phyloP scores from a whole-genome alignment of 176 grass and related monocot genomes.

The Elaeis guineensis region DNA sequence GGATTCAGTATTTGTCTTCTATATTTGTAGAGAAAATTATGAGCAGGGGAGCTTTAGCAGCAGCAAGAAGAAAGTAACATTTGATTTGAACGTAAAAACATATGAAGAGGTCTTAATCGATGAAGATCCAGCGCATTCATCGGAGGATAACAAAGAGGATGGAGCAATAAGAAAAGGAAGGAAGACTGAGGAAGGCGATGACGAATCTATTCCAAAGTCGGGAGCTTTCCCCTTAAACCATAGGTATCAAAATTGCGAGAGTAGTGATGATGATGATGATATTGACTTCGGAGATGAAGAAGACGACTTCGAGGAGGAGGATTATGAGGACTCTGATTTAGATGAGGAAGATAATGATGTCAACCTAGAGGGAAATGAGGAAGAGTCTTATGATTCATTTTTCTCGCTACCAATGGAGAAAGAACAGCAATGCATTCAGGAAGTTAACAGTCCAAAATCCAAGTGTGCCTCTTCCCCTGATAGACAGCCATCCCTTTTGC shows the following conservation, averaged over 20 bases:
- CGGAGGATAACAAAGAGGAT: neutral
- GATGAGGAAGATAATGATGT: constrained; percentile 38
- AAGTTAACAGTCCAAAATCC: constrained; percentile 14
- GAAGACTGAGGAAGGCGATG: constrained; percentile 22
- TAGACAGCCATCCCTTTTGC: constrained; percentile 24
- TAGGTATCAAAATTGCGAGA: constrained; percentile 63
- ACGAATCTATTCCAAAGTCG: constrained; percentile 19
- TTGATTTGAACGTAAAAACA: constrained; percentile 81
- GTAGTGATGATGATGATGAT: constrained; percentile 19
- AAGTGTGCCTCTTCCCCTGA: constrained; percentile 9
- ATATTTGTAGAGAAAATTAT: constrained; percentile 43
- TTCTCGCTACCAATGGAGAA: constrained; percentile 57
- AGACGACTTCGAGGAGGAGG: constrained; percentile 17
- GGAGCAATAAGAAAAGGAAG: constrained; percentile 13
- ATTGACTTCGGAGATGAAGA: constrained; percentile 1
- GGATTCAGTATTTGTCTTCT: no score
- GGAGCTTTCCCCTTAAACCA: constrained; percentile 68
- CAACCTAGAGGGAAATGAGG: constrained; percentile 50
- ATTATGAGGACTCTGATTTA: constrained; percentile 38
- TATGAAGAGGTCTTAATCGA: constrained; percentile 27
- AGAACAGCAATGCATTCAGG: constrained; percentile 24
- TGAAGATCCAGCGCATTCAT: neutral
- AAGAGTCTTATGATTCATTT: constrained; percentile 77
- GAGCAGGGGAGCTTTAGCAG: constrained; percentile 43
- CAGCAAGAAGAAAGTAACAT: constrained; percentile 90